phyloP scores from a whole-genome alignment of 1,139 yeast genomes.

The Suhomyces terraborum region DNA sequence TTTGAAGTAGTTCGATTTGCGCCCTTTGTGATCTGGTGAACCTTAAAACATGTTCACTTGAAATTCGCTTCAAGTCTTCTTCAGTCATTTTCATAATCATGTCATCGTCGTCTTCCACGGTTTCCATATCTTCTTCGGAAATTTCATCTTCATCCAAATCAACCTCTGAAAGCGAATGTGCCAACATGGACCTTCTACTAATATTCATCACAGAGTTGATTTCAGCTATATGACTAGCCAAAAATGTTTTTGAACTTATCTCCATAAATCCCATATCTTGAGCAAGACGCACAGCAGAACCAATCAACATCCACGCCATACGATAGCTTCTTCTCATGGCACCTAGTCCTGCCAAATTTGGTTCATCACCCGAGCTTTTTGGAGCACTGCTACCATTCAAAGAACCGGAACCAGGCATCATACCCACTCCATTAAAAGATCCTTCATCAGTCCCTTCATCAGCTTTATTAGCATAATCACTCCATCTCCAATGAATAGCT shows the following conservation, averaged over 20 bases:
- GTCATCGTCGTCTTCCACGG: slow-evolving; percentile 25
- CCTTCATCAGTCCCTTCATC: slow-evolving; percentile 32
- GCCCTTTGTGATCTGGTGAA: slow-evolving; percentile 75
- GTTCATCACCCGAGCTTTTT: slow-evolving; percentile 31
- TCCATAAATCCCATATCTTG: slow-evolving; percentile 86
- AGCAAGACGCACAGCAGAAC: slow-evolving; percentile 82
- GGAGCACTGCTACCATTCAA: slow-evolving; percentile 21
- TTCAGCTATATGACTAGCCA: slow-evolving; percentile 86
- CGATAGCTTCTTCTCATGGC: slow-evolving; percentile 86
- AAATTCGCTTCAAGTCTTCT: slow-evolving; percentile 36
- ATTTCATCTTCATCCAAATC: slow-evolving; percentile 51
- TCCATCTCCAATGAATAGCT: slow-evolving; percentile 88
- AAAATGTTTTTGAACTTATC: slow-evolving; percentile 67
- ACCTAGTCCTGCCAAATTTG: slow-evolving; percentile 70
- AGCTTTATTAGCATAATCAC: slow-evolving; percentile 77
- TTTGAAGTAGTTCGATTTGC: slow-evolving; percentile 73
- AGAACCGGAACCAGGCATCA: slow-evolving; percentile 13
- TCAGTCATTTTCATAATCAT: slow-evolving; percentile 38
- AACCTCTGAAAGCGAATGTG: slow-evolving; percentile 65
- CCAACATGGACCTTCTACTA: slow-evolving; percentile 67
- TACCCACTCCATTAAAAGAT: slow-evolving; percentile 9
- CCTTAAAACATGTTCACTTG: slow-evolving; percentile 29
- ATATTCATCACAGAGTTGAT: slow-evolving; percentile 73
- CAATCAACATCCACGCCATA: slow-evolving; percentile 93
- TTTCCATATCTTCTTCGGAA: slow-evolving; percentile 35